These are phyloP conservation scores for Schizochytrium sp. DNA, from an alignment of 108 stramenopile genomes.

Conservation along the genomic window DNA sequence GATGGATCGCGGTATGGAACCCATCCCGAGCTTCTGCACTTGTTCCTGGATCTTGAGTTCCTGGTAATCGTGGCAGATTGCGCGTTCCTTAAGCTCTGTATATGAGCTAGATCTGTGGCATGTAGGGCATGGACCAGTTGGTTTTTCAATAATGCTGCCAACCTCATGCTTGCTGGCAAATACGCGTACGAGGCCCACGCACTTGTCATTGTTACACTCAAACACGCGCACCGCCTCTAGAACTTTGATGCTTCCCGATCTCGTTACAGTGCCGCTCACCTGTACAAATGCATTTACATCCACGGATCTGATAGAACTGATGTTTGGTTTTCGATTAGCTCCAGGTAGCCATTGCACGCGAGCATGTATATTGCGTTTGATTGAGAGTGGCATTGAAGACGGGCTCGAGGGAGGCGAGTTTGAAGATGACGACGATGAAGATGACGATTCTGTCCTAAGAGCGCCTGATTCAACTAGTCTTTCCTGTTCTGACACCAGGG, in stretches of 20 bases:
- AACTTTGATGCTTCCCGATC: conserved; percentile 89
- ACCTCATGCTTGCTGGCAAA: conserved; percentile 86
- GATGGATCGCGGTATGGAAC: conserved; percentile 89
- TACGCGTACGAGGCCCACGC: conserved; percentile 81
- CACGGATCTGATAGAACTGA: conserved; percentile 80
- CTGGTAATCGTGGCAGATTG: conserved; percentile 89
- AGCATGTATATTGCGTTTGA: conserved; percentile 81
- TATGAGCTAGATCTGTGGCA: conserved; percentile 75
- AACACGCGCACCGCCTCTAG: conserved; percentile 87
- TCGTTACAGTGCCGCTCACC: conserved; percentile 90
- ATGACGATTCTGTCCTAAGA: no score
- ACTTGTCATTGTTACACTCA: conserved; percentile 81
- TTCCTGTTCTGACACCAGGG: conserved; percentile 22
- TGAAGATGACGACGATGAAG: no score
- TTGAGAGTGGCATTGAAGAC: not conserved
- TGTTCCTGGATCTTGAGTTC: conserved; percentile 97
- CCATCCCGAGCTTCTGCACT: conserved; percentile 81
- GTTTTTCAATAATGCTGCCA: conserved; percentile 85
- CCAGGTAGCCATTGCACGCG: conserved; percentile 91
- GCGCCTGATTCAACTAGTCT: not conserved
- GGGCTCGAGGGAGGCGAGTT: no score
- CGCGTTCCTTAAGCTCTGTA: conserved; percentile 76
- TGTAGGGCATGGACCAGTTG: conserved; percentile 80
- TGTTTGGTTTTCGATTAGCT: conserved; percentile 80
- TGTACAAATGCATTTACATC: conserved; percentile 92